These are phyloP conservation scores for Symmetrospora coprosmae DNA, from an alignment of 768 basidiomycete species.

Conservation along the genomic window DNA sequence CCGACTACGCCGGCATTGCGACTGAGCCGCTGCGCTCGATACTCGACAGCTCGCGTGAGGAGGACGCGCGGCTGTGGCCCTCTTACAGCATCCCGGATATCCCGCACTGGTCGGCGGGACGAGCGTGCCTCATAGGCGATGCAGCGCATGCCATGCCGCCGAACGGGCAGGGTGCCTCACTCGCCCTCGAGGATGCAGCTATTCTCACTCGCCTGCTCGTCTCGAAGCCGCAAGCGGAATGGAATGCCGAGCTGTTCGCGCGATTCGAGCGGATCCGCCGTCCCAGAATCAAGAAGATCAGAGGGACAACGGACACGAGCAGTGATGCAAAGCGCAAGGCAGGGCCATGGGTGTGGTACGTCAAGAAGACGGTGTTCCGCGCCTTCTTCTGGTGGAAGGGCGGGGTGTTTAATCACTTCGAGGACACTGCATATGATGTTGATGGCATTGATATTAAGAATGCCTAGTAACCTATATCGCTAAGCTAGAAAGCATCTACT, in stretches of 20 bases:
- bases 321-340: slow-evolving; percentile 11
- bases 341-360: slow-evolving; percentile 30
- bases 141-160: slow-evolving; percentile 17
- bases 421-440: background rate
- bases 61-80: background rate
- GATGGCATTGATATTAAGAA: background rate
- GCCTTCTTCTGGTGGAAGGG: slow-evolving; percentile 27
- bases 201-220: slow-evolving; percentile 2
- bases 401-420: background rate
- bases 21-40: slow-evolving; percentile 27
- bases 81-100: slow-evolving; percentile 3
- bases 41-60: slow-evolving; percentile 21
- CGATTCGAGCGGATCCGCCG: slow-evolving; percentile 28
- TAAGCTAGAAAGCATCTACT: too few relatives aligned
- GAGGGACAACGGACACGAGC: background rate
- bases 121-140: slow-evolving; percentile 17
- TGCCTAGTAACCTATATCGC: too few relatives aligned
- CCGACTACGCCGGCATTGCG: slow-evolving; percentile 18
- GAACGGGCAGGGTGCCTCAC: slow-evolving; percentile 3
- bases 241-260: slow-evolving; percentile 22
- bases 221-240: background rate
- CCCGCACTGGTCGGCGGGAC: background rate
- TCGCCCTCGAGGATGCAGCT: slow-evolving; percentile 19
- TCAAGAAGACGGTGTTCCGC: slow-evolving; percentile 32
- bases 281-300: slow-evolving; percentile 24